Percentiles rank a stretch among this genome's conserved stretches.
phyloP scores from a whole-genome alignment of 805 yeast species.

The Wickerhamomyces bisporus region DNA sequence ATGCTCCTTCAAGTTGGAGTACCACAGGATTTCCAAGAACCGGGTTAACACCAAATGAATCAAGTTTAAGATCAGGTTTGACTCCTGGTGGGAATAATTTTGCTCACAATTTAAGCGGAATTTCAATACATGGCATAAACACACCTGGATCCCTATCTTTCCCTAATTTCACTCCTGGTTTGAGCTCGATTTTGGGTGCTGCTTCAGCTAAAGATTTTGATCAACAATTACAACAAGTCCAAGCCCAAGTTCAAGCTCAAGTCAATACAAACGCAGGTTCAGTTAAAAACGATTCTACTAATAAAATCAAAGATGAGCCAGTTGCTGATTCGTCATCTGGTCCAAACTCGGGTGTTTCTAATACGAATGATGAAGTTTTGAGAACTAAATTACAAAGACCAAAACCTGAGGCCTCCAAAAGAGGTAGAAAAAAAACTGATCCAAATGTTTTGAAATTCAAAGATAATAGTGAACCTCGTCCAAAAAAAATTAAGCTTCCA shows the following conservation, averaged over 20 bases:
- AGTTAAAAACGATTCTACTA: constrained; percentile 2
- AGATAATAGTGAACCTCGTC: constrained; percentile 4
- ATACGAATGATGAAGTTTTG: background rate
- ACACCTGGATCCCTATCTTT: constrained; percentile 22
- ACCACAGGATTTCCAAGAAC: constrained; percentile 30
- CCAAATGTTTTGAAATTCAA: background rate
- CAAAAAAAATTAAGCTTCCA: background rate
- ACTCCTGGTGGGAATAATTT: constrained; percentile 57
- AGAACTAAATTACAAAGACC: background rate
- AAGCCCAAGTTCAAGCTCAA: constrained; percentile 1
- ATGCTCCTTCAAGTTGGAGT: constrained; percentile 20
- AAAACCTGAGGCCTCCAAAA: background rate
- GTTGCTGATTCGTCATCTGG: too few species aligned
- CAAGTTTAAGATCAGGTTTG: constrained; percentile 63
- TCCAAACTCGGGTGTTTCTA: too few species aligned
- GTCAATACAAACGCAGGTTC: too few species aligned
- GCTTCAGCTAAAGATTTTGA: constrained; percentile 12
- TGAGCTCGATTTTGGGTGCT: constrained; percentile 24
- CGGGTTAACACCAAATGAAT: constrained; percentile 75
- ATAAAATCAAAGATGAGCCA: background rate
- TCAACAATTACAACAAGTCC: constrained; percentile 10
- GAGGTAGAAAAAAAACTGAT: background rate
- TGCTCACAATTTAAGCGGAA: constrained; percentile 34
- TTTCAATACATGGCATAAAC: constrained; percentile 17
- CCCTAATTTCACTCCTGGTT: constrained; percentile 30